Percentiles rank a stretch among this genome's conserved stretches.
These are phyloP conservation scores for Quercus phellos DNA, from an alignment of 331 rosid genomes.

Conservation along the genomic window DNA sequence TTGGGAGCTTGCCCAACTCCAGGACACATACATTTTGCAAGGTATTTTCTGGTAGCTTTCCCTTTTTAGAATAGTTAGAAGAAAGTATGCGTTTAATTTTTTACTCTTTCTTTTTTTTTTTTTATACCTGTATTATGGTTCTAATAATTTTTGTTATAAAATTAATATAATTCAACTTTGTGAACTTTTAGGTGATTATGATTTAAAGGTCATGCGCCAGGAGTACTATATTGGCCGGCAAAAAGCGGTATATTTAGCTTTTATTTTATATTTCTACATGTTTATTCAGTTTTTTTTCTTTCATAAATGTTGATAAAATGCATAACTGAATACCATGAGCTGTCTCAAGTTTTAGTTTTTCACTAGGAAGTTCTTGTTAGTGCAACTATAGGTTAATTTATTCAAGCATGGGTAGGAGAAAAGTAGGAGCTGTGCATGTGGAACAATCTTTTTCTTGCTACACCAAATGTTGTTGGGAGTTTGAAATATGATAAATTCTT, in stretches of 20 bases:
- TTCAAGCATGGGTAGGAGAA: background rate
- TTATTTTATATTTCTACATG: background rate
- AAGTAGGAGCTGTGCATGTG: background rate
- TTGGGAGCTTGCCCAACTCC: conserved; percentile 98
- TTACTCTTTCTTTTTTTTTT: background rate
- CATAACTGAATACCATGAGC: background rate
- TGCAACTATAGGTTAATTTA: no score
- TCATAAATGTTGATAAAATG: background rate
- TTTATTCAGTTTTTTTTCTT: background rate
- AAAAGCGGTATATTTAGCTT: conserved; percentile 60
- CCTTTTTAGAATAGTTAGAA: conserved; percentile 17
- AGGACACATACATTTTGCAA: conserved; percentile 94
- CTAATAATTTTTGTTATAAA: background rate
- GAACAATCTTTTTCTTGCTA: background rate
- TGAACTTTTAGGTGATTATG: conserved; percentile 81
- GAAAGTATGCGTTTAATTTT: background rate
- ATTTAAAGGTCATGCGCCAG: conserved; percentile 97
- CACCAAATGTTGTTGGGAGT: background rate
- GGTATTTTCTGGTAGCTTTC: conserved; percentile 33
- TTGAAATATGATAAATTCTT: background rate
- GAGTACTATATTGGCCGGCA: conserved; percentile 84
- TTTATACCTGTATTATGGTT: background rate
- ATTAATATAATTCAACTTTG: conserved; percentile 17
- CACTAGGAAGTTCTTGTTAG: background rate
- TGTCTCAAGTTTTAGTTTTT: background rate